Conservation (phyloP, 2,329 filamentous ascomycete genomes). For the Colletotrichum somersetense region DNA sequence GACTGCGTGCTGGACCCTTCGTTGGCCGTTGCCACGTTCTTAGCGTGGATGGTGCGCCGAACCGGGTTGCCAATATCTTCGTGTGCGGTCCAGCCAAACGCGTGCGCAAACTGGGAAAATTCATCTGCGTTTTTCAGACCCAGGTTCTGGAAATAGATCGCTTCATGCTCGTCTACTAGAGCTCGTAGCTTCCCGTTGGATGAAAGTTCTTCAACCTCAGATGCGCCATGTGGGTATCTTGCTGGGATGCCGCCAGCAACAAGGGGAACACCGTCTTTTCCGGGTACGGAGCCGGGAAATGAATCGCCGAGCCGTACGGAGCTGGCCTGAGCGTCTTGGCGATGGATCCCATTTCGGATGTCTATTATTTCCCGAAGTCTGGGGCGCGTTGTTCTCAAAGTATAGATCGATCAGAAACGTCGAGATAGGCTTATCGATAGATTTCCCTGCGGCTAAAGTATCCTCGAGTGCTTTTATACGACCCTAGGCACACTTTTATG, state of each 20-base stretch:
- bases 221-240: constrained; percentile 12
- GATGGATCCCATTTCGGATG: background rate
- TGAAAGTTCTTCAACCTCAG: constrained; percentile 1
- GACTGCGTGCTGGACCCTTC: constrained; percentile 46
- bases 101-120: constrained; percentile 46
- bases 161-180: constrained; percentile 43
- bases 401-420: background rate
- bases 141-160: constrained; percentile 46
- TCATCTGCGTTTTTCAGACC: constrained; percentile 43
- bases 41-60: constrained; percentile 44
- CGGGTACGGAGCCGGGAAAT: constrained; percentile 8
- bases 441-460: background rate
- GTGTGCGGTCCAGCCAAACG: constrained; percentile 46
- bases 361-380: background rate
- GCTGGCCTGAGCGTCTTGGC: constrained; percentile 1
- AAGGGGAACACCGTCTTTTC: constrained; percentile 25
- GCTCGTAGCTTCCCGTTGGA: constrained; percentile 12
- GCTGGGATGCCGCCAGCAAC: background rate
- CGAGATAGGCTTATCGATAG: constrained; percentile 3
- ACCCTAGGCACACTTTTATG: background rate
- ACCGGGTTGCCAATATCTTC: constrained; percentile 48
- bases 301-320: constrained; percentile 20
- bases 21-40: constrained; percentile 48
- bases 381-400: background rate
- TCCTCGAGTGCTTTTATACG: background rate